phyloP scores from a whole-genome alignment of 2,329 filamentous ascomycete genomes.

The Eutypella sp. region DNA sequence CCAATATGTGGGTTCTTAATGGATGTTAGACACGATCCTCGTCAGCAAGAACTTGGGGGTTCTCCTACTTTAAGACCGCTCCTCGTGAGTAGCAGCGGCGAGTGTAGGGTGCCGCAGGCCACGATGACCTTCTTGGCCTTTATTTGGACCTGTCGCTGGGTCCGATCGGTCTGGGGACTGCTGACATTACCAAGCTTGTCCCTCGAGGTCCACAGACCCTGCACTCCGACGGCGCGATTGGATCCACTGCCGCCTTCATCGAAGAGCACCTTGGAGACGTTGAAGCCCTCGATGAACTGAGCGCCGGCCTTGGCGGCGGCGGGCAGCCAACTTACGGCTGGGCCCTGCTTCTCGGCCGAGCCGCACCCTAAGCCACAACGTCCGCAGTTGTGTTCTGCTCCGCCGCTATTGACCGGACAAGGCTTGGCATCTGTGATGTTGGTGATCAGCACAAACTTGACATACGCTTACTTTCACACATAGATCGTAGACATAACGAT shows the following conservation, averaged over 20 bases:
- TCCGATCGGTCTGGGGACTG: constrained; percentile 41
- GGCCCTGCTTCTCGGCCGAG: constrained; percentile 71
- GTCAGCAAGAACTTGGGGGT: not conserved
- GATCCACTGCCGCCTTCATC: constrained; percentile 39
- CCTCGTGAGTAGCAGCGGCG: constrained; percentile 68
- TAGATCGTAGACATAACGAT: too few relatives aligned
- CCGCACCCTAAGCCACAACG: constrained; percentile 58
- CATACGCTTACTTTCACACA: too few relatives aligned
- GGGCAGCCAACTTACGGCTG: constrained; percentile 70
- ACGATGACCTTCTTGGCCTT: constrained; percentile 77
- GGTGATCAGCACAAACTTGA: too few relatives aligned
- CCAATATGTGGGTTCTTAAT: constrained; percentile 72
- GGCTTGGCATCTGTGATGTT: constrained; percentile 43
- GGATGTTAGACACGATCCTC: not conserved
- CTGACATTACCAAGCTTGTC: constrained; percentile 57
- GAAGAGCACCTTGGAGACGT: constrained; percentile 67
- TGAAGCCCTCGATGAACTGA: constrained; percentile 77
- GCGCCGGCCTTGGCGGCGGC: constrained; percentile 75
- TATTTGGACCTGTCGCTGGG: constrained; percentile 59
- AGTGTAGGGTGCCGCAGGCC: constrained; percentile 71
- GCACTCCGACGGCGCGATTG: constrained; percentile 62
- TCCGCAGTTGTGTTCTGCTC: constrained; percentile 69
- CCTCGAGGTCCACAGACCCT: constrained; percentile 70
- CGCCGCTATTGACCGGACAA: constrained; percentile 76
- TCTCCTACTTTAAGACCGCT: constrained; percentile 65